Evolutionary conservation across 805 yeast genomes (phyloP).

Genomic region (Candida awuae): DNA sequence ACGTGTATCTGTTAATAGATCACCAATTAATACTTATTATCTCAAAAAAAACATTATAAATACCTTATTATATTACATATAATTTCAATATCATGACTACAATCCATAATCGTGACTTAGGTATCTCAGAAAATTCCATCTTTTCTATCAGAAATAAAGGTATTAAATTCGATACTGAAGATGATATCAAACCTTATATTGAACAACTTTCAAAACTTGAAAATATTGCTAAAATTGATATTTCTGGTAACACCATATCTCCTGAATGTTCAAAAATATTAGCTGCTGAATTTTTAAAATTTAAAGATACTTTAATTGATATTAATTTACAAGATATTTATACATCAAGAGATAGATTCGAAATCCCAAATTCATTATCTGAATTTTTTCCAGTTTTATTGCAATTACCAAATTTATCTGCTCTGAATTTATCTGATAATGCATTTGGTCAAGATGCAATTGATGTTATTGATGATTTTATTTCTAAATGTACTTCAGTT

Average conservation of each 20-base stretch:
- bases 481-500: conserved; percentile 66
- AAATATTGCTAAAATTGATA: conserved; percentile 51
- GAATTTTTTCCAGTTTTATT: conserved; percentile 66
- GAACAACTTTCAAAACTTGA: conserved; percentile 40
- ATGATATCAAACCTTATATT: conserved; percentile 66
- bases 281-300: conserved; percentile 44
- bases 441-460: conserved; percentile 96
- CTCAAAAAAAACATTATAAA: not conserved
- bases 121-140: conserved; percentile 38
- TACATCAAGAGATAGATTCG: conserved; percentile 91
- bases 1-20: too few relatives aligned
- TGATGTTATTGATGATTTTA: conserved; percentile 74
- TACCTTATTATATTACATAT: not conserved
- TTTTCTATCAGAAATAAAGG: conserved; percentile 69
- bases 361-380: conserved; percentile 79
- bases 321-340: conserved; percentile 86
- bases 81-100: conserved; percentile 26
- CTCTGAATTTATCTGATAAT: conserved; percentile 83
- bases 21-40: too few relatives aligned
- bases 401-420: conserved; percentile 56
- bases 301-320: conserved; percentile 45
- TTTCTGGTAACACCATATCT: conserved; percentile 93
- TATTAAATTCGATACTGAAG: conserved; percentile 61
- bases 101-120: conserved; percentile 26
- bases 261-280: conserved; percentile 75